Conservation (phyloP, 805 yeast genomes). For the Zygosaccharomyces bisporus region DNA sequence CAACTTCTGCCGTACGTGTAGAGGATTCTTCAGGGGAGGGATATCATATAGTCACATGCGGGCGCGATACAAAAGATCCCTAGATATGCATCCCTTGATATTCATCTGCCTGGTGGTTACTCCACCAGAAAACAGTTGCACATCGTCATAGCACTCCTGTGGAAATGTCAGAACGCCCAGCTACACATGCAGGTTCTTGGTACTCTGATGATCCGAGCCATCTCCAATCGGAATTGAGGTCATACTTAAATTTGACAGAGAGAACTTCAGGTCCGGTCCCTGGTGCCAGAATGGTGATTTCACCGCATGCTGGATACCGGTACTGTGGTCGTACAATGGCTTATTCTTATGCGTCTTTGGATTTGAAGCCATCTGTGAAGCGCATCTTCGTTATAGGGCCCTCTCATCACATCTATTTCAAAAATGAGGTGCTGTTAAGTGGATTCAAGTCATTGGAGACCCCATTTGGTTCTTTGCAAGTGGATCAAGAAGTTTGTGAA, state of each 20-base stretch:
- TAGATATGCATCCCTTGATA: neutral
- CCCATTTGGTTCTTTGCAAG: conserved; percentile 72
- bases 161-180: conserved; percentile 44
- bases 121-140: neutral
- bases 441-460: conserved; percentile 60
- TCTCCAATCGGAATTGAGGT: conserved; percentile 50
- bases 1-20: neutral
- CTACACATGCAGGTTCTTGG: conserved; percentile 93
- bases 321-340: conserved; percentile 79
- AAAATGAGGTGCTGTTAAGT: conserved; percentile 53
- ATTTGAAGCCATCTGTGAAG: conserved; percentile 41
- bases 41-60: conserved; percentile 4
- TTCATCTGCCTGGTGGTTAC: too few relatives aligned
- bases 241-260: conserved; percentile 36
- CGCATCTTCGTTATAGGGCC: conserved; percentile 86
- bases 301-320: conserved; percentile 83
- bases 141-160: neutral
- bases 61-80: neutral
- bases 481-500: conserved; percentile 50
- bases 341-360: conserved; percentile 71
- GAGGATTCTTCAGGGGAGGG: conserved; percentile 9
- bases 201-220: conserved; percentile 47
- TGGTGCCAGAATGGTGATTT: conserved; percentile 40
- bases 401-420: conserved; percentile 82
- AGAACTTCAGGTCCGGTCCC: conserved; percentile 17